Percentiles rank a stretch among this genome's conserved stretches.
phyloP scores from a whole-genome alignment of 2,329 filamentous ascomycete genomes.

The Zymoseptoria ardabiliae region DNA sequence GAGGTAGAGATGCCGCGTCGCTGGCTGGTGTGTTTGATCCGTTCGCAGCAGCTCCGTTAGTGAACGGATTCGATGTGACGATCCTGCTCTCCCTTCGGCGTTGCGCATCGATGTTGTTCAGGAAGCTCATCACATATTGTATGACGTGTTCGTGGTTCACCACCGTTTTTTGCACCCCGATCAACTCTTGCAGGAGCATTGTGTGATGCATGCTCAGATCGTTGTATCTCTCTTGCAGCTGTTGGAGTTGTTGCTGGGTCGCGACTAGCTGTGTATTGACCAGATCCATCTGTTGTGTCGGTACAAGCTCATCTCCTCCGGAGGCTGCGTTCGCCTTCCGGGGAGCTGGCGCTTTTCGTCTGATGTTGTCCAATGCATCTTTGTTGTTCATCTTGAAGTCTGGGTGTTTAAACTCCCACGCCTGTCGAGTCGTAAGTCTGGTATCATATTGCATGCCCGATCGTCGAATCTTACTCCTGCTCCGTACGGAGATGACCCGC shows the following conservation, averaged over 20 bases:
- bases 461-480: conserved; percentile 52
- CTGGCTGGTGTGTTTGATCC: conserved; percentile 11
- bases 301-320: conserved; percentile 60
- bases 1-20: conserved; percentile 7
- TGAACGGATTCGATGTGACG: conserved; percentile 32
- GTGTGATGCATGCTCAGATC: conserved; percentile 64
- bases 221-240: conserved; percentile 74
- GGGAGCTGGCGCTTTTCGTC: conserved; percentile 86
- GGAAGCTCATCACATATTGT: conserved; percentile 62
- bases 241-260: conserved; percentile 85
- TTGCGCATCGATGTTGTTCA: conserved; percentile 58
- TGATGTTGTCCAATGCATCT: conserved; percentile 92
- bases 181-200: conserved; percentile 56
- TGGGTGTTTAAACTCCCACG: conserved; percentile 95
- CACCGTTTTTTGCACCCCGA: conserved; percentile 62
- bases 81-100: conserved; percentile 54
- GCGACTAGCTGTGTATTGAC: conserved; percentile 82
- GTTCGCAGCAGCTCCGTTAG: conserved; percentile 6
- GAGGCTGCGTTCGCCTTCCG: conserved; percentile 60
- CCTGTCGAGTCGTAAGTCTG: conserved; percentile 44
- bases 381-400: conserved; percentile 95
- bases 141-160: conserved; percentile 65
- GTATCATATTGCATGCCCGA: neutral
- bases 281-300: conserved; percentile 80
- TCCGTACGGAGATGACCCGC: conserved; percentile 72